Conservation (phyloP, 1,139 yeast genomes). For the Pichia sp. region DNA sequence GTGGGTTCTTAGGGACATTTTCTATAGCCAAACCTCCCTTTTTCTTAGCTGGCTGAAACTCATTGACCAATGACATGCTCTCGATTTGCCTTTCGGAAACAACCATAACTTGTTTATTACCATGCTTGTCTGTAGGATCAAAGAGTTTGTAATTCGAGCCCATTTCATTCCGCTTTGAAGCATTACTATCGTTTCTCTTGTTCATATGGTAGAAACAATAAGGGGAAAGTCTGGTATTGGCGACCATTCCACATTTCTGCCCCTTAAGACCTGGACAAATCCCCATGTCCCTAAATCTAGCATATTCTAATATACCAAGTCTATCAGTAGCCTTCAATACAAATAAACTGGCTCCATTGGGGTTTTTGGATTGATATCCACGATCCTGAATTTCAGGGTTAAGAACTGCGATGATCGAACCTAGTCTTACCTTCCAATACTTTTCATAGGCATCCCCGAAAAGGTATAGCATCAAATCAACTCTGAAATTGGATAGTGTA, state of each 20-base stretch:
- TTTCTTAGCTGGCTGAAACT: constrained; percentile 5
- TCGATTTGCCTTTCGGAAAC: constrained; percentile 14
- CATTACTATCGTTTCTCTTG: constrained; percentile 42
- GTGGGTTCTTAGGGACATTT: constrained; percentile 4
- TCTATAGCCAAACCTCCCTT: constrained; percentile 6
- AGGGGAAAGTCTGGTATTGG: constrained; percentile 44
- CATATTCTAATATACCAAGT: constrained; percentile 48
- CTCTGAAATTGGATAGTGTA: constrained; percentile 61
- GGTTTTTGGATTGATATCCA: neutral
- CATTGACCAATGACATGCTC: constrained; percentile 9
- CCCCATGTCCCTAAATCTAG: constrained; percentile 63
- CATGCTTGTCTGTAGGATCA: constrained; percentile 34
- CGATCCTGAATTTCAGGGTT: constrained; percentile 53
- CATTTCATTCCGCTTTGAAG: constrained; percentile 64
- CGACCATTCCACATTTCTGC: constrained; percentile 45
- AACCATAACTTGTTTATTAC: constrained; percentile 31
- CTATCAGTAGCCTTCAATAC: constrained; percentile 43
- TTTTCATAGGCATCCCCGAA: constrained; percentile 54
- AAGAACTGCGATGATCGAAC: constrained; percentile 66
- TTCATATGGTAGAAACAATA: constrained; percentile 73
- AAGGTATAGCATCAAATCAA: constrained; percentile 53
- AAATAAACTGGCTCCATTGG: constrained; percentile 24
- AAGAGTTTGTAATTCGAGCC: constrained; percentile 48
- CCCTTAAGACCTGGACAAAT: constrained; percentile 48
- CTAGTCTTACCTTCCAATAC: constrained; percentile 66